These are phyloP conservation scores for Protomyces lactucae-debilis DNA, from an alignment of 1,139 yeast species.

Conservation along the genomic window DNA sequence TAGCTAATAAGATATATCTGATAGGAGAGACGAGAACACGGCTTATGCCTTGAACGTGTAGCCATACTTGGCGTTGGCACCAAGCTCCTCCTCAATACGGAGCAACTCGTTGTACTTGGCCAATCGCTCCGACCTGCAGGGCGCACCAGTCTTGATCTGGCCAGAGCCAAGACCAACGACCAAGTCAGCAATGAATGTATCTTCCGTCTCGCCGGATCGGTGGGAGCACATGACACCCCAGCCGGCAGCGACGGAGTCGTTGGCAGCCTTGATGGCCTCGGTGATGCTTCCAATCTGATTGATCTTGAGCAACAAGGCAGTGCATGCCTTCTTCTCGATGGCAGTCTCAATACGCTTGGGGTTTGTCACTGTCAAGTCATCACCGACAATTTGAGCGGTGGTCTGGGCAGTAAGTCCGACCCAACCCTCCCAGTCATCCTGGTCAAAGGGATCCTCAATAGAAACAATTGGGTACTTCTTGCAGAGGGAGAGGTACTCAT, in stretches of 20 bases:
- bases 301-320: slow-evolving; percentile 89
- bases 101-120: slow-evolving; percentile 92
- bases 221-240: slow-evolving; percentile 99
- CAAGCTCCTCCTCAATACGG: slow-evolving; percentile 96
- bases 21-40: too few relatives aligned
- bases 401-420: slow-evolving; percentile 67
- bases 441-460: slow-evolving; percentile 96
- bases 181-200: slow-evolving; percentile 93
- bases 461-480: slow-evolving; percentile 93
- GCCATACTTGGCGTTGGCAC: slow-evolving; percentile 92
- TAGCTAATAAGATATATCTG: too few relatives aligned
- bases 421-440: slow-evolving; percentile 99
- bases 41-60: slow-evolving; percentile 51
- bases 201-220: slow-evolving; percentile 99
- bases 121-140: slow-evolving; percentile 98
- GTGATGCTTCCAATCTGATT: slow-evolving; percentile 83
- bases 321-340: slow-evolving; percentile 89
- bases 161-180: slow-evolving; percentile 95
- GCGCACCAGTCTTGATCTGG: slow-evolving; percentile 99
- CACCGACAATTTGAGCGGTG: slow-evolving; percentile 86
- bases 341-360: slow-evolving; percentile 88
- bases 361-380: slow-evolving; percentile 97
- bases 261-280: slow-evolving; percentile 89
- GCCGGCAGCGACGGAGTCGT: slow-evolving; percentile 81
- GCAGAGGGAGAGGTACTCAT: slow-evolving; percentile 69